Percentiles rank a stretch among this genome's conserved stretches.
These are phyloP conservation scores for Cryoendolithus antarcticus DNA, from an alignment of 2,329 filamentous ascomycete species.

Conservation along the genomic window DNA sequence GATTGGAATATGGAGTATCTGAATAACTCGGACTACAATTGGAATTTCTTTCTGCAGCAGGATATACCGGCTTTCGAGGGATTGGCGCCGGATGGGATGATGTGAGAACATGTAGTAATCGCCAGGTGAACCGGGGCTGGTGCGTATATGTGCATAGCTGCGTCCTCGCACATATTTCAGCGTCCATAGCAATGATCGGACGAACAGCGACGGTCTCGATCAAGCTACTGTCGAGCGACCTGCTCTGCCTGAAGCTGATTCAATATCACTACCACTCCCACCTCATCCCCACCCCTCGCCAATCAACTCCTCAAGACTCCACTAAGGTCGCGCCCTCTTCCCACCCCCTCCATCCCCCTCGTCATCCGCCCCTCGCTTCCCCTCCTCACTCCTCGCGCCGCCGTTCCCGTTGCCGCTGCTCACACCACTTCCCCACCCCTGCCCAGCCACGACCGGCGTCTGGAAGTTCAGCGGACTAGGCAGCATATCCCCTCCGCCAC, in stretches of 20 bases:
- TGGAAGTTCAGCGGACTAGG: conserved; percentile 88
- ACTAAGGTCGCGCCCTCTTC: conserved; percentile 10
- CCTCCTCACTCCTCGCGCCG: conserved; percentile 26
- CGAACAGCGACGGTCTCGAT: too few species aligned
- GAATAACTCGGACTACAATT: conserved; percentile 22
- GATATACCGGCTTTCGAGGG: conserved; percentile 21
- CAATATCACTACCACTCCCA: too few species aligned
- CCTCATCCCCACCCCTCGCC: too few species aligned
- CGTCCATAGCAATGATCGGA: too few species aligned
- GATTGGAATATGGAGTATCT: conserved; percentile 22
- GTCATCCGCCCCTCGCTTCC: conserved; percentile 20
- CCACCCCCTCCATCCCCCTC: conserved; percentile 7
- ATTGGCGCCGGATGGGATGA: conserved; percentile 21
- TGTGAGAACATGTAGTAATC: conserved; percentile 8
- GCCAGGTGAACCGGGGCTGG: too few species aligned
- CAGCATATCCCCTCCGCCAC: conserved; percentile 65
- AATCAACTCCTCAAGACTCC: too few species aligned
- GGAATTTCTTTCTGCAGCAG: conserved; percentile 20
- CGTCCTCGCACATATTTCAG: too few species aligned
- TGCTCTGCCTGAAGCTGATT: too few species aligned
- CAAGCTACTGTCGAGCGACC: too few species aligned
- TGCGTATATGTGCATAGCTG: too few species aligned
- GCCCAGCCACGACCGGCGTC: conserved; percentile 51
- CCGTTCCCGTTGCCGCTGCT: conserved; percentile 31
- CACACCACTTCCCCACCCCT: conserved; percentile 22